Evolutionary conservation across 1,139 yeast genomes (phyloP).

Genomic region (Geotrichum australiense): DNA sequence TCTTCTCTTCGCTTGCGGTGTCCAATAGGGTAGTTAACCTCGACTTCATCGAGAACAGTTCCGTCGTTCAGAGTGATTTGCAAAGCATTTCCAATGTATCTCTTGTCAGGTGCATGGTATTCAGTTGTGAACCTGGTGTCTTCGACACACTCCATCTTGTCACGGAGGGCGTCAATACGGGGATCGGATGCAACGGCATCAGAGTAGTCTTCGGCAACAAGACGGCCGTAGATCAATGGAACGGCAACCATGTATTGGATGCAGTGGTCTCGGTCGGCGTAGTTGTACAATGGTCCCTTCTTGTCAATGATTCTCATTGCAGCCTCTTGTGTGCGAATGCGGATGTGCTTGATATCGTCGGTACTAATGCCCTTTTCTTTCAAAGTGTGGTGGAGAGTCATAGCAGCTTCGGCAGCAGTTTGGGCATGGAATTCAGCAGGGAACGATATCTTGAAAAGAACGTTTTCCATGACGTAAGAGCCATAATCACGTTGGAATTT

Average conservation of each 20-base stretch:
- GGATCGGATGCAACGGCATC: slow-evolving; percentile 48
- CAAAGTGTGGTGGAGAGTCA: slow-evolving; percentile 39
- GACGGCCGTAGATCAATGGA: slow-evolving; percentile 47
- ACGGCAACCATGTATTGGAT: slow-evolving; percentile 56
- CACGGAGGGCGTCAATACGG: slow-evolving; percentile 45
- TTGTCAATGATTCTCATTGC: slow-evolving; percentile 54
- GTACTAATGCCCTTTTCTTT: slow-evolving; percentile 38
- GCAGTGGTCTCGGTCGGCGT: slow-evolving; percentile 58
- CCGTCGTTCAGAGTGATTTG: slow-evolving; percentile 48
- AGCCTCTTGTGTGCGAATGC: slow-evolving; percentile 53
- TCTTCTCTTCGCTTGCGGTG: slow-evolving; percentile 52
- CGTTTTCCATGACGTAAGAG: slow-evolving; percentile 56
- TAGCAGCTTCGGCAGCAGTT: slow-evolving; percentile 54
- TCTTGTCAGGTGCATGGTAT: slow-evolving; percentile 50
- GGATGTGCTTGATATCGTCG: slow-evolving; percentile 44
- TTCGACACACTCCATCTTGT: slow-evolving; percentile 49
- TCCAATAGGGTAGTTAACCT: slow-evolving; percentile 52
- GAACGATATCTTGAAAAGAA: slow-evolving; percentile 51
- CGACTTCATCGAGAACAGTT: slow-evolving; percentile 45
- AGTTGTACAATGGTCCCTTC: slow-evolving; percentile 51
- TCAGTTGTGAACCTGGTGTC: slow-evolving; percentile 44
- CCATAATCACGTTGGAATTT: slow-evolving; percentile 48
- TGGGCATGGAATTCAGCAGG: slow-evolving; percentile 63
- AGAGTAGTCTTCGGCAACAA: slow-evolving; percentile 51
- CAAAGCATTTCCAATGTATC: slow-evolving; percentile 51